Base-by-base conservation (phyloP, 768 basidiomycete species). In the Boletus patriciae region DNA sequence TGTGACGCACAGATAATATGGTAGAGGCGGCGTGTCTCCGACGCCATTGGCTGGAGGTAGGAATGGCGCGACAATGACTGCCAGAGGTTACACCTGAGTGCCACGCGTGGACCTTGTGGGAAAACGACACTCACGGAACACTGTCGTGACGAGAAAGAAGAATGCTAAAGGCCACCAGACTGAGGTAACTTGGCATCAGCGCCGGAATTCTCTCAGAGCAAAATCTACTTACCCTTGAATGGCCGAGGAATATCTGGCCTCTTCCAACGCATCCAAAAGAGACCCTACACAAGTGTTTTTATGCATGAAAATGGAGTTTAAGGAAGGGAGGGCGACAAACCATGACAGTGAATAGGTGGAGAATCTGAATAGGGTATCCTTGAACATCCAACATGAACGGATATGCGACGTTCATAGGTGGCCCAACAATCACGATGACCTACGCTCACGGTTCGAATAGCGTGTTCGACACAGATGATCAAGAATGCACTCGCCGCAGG, bases 351-450 rank as follows among this genome's bases (percentile, higher is more conserved):
- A 84, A 82, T 6, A 85, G 64, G 55, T 81, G 79, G 62, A 86
- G 78, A 33, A 85, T 82, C 54, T 84, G 83, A 29, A 41, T 55
- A 2, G 84, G 85, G 47, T 73, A 71, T 36, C 67, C 70, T 55
- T 83, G 77, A 13, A 85, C 74, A 52, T 85, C 83, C 4, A 86
- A 73, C 51, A 85, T 85, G 58, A 85, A 86, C 0, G 83, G 83
- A 62, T 85, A 85, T 0, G 75, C 84, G 11, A 84, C 76, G 4
- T 66, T 57, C 3, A 78, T 75, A 1, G 84, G 83, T 0, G 83
- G 83, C 1, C 65, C 83, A 43, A 84, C 63, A 47, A 84, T 84
- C 44, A 84, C 73, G 41, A 84, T 79, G 77, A 34, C 76, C 82
- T 68, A 34, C 65, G 74, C 15, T 5, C 21, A 9, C 21, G 8